phyloP scores from a whole-genome alignment of 176 grass and related monocot genomes.

The Carex scoparia region DNA sequence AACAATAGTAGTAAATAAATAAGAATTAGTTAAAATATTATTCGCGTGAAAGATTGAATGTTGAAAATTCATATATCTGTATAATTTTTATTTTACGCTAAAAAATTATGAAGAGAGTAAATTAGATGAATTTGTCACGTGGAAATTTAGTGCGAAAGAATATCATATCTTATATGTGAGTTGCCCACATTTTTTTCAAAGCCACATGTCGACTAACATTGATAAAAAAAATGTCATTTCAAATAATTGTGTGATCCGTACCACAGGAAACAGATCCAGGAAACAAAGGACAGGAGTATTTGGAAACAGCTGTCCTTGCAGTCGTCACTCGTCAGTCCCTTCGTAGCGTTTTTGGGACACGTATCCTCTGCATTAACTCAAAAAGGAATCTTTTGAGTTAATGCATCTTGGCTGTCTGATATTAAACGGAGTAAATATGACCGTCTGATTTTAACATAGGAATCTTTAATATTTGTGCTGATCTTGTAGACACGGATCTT shows the following conservation, averaged over 20 bases:
- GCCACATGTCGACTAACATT: neutral
- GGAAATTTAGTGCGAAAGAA: neutral
- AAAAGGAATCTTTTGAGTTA: no score
- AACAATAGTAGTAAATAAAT: neutral
- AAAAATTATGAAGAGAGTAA: neutral
- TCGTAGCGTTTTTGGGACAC: neutral
- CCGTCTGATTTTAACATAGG: no score
- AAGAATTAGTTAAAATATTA: no score
- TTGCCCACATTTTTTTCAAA: neutral
- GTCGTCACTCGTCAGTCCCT: neutral
- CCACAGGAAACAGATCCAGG: neutral
- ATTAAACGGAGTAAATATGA: no score
- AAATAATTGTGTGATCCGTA: slow-evolving; percentile 13
- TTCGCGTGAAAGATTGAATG: no score
- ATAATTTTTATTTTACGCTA: neutral
- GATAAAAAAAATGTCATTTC: slow-evolving; percentile 7
- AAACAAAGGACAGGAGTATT: neutral
- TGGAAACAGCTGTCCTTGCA: slow-evolving; percentile 2
- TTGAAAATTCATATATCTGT: no score
- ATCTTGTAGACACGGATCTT: no score
- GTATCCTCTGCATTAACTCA: no score
- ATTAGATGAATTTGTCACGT: neutral
- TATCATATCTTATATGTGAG: neutral
- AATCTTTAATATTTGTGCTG: no score
- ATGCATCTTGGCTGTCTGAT: no score